These are phyloP conservation scores for Actinomortierella ambigua DNA, from an alignment of 371 early-diverging fungal genomes.

Conservation along the genomic window DNA sequence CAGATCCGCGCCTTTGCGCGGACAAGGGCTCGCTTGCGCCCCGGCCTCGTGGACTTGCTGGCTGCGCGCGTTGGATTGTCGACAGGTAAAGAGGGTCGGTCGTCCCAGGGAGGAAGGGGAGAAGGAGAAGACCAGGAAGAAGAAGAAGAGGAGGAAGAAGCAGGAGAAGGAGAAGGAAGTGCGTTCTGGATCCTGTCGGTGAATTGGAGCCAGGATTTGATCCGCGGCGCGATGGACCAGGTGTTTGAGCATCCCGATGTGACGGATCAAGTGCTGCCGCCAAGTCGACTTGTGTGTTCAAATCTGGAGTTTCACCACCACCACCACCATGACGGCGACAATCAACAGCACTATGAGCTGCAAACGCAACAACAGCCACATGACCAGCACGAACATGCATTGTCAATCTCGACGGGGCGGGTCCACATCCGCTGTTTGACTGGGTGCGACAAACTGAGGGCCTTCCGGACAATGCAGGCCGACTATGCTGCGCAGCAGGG, in stretches of 20 bases:
- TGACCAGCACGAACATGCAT: background rate
- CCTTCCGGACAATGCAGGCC: conserved; percentile 27
- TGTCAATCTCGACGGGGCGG: conserved; percentile 8
- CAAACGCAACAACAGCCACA: background rate
- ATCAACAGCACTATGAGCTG: background rate
- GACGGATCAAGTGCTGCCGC: conserved; percentile 24
- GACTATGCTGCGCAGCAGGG: conserved; percentile 23
- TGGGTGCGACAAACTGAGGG: conserved; percentile 39
- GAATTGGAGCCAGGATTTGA: conserved; percentile 45
- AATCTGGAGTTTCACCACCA: conserved; percentile 21
- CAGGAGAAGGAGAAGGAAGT: conserved; percentile 7
- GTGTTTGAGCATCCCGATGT: conserved; percentile 38
- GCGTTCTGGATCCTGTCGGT: conserved; percentile 41
- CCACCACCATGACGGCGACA: background rate
- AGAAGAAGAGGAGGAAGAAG: conserved; percentile 4
- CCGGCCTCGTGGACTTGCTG: conserved; percentile 29
- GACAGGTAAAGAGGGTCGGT: no score
- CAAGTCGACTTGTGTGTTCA: conserved; percentile 29
- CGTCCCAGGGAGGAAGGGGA: no score
- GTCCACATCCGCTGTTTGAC: conserved; percentile 27
- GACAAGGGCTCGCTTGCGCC: conserved; percentile 21
- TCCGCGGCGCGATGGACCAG: conserved; percentile 42
- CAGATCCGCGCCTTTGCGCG: conserved; percentile 37
- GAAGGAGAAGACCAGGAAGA: conserved; percentile 2
- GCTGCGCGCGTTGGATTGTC: conserved; percentile 11